Evolutionary conservation across 305 asterid genomes (phyloP).

Genomic region (Nicotiana rustica): DNA sequence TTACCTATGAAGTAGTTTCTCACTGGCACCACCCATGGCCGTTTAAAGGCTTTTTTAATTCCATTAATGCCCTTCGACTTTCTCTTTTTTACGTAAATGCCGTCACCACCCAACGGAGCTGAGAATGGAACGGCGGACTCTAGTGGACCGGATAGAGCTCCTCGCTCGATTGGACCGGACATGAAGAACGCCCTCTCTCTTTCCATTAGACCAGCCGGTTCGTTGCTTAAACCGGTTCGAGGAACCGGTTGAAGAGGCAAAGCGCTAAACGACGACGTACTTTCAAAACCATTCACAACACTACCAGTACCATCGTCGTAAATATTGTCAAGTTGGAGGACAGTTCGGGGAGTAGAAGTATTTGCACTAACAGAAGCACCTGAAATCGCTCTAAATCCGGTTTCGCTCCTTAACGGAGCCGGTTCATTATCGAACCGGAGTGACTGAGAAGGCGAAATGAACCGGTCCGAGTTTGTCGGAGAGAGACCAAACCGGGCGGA

Average conservation of each 20-base stretch:
- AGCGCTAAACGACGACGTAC: constrained; percentile 77
- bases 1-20: constrained; percentile 63
- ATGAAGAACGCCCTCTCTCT: constrained; percentile 82
- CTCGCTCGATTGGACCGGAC: constrained; percentile 91
- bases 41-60: constrained; percentile 67
- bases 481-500: constrained; percentile 70
- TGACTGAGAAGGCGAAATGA: constrained; percentile 77
- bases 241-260: constrained; percentile 82
- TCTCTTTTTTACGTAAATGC: constrained; percentile 60
- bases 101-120: constrained; percentile 67
- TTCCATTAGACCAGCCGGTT: constrained; percentile 67
- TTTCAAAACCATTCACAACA: constrained; percentile 65
- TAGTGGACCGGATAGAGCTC: constrained; percentile 82
- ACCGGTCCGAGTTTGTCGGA: constrained; percentile 82
- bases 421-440: constrained; percentile 78
- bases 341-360: constrained; percentile 70
- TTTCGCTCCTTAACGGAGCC: constrained; percentile 46
- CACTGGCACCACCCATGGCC: constrained; percentile 70
- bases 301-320: constrained; percentile 56
- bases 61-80: constrained; percentile 65
- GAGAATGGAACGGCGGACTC: constrained; percentile 71
- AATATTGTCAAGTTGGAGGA: constrained; percentile 61
- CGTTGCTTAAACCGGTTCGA: constrained; percentile 56
- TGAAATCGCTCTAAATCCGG: constrained; percentile 84
- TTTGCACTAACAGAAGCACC: constrained; percentile 90